These are phyloP conservation scores for Escovopsis sp. DNA, from an alignment of 2,329 filamentous ascomycete genomes.

Conservation along the genomic window DNA sequence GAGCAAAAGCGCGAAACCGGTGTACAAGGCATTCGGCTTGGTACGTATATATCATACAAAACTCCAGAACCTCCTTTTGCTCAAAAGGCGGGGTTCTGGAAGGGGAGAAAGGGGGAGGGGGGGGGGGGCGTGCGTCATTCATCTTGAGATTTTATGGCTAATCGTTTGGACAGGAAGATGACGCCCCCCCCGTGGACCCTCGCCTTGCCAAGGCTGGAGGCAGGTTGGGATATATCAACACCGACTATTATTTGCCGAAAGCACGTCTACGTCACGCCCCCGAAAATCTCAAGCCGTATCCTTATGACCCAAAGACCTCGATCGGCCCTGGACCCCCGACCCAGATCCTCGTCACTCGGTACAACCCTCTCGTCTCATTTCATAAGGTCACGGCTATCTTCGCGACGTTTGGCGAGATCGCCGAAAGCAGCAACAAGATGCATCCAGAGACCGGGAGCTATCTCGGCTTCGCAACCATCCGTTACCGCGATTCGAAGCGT, in stretches of 20 bases:
- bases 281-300: constrained; percentile 68
- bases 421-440: constrained; percentile 82
- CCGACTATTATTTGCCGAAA: constrained; percentile 55
- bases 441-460: constrained; percentile 91
- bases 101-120: too few relatives aligned
- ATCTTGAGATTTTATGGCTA: constrained; percentile 38
- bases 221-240: constrained; percentile 49
- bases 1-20: constrained; percentile 42
- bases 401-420: constrained; percentile 71
- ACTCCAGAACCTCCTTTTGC: constrained; percentile 16
- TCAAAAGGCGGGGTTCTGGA: constrained; percentile 27
- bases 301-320: constrained; percentile 68
- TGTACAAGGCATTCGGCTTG: constrained; percentile 48
- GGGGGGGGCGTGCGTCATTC: constrained; percentile 34
- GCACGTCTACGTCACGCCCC: constrained; percentile 55
- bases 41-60: constrained; percentile 43
- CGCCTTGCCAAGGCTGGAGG: constrained; percentile 54
- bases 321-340: constrained; percentile 79
- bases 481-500: constrained; percentile 60
- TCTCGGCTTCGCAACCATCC: constrained; percentile 82
- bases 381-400: constrained; percentile 63
- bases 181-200: constrained; percentile 66
- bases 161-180: constrained; percentile 56
- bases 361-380: constrained; percentile 76
- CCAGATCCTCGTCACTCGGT: constrained; percentile 88